These are phyloP conservation scores for Gracilaria domingensis DNA, from an alignment of 23 red algal genomes.

Conservation along the genomic window DNA sequence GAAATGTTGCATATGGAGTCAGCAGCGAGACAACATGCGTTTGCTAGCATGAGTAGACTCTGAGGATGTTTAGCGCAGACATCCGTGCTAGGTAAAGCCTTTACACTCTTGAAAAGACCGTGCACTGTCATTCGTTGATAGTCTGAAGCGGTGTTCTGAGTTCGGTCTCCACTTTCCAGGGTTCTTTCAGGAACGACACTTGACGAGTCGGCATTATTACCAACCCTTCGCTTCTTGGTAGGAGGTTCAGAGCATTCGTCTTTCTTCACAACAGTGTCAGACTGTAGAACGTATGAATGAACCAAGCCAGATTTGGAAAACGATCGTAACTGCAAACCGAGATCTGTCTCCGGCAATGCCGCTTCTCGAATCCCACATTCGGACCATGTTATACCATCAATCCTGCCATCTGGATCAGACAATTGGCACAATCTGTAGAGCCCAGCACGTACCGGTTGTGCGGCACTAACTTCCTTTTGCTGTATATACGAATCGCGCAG, in stretches of 20 bases:
- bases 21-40: conserved; percentile 9
- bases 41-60: conserved; percentile 6
- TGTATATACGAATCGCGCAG: not conserved
- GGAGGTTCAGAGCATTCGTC: not conserved
- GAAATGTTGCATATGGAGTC: conserved; percentile 26
- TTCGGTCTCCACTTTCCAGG: not conserved
- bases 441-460: not conserved
- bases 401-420: not conserved
- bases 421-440: conserved; percentile 35
- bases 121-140: conserved; percentile 14
- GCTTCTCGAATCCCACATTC: conserved; percentile 44
- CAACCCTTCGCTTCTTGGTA: conserved; percentile 10
- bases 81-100: conserved; percentile 38
- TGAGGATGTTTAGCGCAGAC: conserved; percentile 31
- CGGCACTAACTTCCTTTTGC: not conserved
- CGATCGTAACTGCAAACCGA: conserved; percentile 20
- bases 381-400: conserved; percentile 26
- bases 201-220: not conserved
- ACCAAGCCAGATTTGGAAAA: conserved; percentile 42
- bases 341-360: not conserved
- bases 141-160: not conserved
- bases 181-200: not conserved
- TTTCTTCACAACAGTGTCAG: not conserved
- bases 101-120: conserved; percentile 19
- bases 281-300: not conserved